Conservation (phyloP, 225 moss, liverwort and hornwort species). For the Polytrichum formosum region DNA sequence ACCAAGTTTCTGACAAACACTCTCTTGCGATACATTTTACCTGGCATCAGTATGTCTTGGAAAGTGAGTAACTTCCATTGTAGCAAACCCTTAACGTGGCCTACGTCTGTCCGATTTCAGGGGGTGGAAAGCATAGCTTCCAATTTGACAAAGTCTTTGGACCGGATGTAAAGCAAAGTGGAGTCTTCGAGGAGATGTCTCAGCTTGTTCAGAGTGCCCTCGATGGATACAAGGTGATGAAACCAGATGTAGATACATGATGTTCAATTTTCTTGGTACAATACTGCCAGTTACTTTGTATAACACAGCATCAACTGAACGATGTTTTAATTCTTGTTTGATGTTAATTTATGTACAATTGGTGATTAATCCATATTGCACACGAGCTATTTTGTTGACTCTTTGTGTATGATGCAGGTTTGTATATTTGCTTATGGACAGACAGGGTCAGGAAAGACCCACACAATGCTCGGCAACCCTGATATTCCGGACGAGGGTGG, state of each 20-base stretch:
- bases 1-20: too few species aligned
- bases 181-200: slow-evolving; percentile 60
- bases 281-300: too few species aligned
- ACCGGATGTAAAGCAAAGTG: slow-evolving; percentile 52
- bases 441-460: slow-evolving; percentile 67
- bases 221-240: slow-evolving; percentile 56
- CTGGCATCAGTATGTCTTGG: neutral
- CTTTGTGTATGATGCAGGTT: slow-evolving; percentile 24
- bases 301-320: too few species aligned
- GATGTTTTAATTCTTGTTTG: too few species aligned
- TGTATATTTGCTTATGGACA: slow-evolving; percentile 71
- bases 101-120: slow-evolving; percentile 12
- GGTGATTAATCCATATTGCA: too few species aligned
- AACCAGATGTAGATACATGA: neutral
- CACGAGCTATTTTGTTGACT: too few species aligned
- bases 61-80: too few species aligned
- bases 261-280: too few species aligned
- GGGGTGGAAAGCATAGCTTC: slow-evolving; percentile 45
- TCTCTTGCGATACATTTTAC: too few species aligned
- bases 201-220: slow-evolving; percentile 67
- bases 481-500: slow-evolving; percentile 51
- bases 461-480: slow-evolving; percentile 63
- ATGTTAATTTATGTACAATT: too few species aligned
- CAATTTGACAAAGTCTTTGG: slow-evolving; percentile 66
- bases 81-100: too few species aligned